Conservation (phyloP, 495 filamentous ascomycete species). For the Pseudevernia furfuracea region DNA sequence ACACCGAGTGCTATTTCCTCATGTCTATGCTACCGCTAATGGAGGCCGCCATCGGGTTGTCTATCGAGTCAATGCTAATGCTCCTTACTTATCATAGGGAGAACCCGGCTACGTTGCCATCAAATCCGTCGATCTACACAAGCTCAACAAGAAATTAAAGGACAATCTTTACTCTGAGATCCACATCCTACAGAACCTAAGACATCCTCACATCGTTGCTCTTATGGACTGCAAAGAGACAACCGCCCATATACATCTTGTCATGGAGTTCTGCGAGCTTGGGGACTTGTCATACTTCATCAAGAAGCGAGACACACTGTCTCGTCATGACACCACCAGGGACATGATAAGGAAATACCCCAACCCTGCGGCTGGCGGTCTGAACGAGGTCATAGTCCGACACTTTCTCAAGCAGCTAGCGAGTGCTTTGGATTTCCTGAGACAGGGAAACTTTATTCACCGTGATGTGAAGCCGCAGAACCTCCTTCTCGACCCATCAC, state of each 20-base stretch:
- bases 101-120: conserved; percentile 73
- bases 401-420: conserved; percentile 95
- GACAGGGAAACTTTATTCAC: conserved; percentile 79
- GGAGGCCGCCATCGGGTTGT: neutral
- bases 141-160: conserved; percentile 90
- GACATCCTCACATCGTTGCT: conserved; percentile 94
- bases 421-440: conserved; percentile 83
- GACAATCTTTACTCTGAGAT: conserved; percentile 95
- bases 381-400: conserved; percentile 87
- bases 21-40: neutral
- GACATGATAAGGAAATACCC: conserved; percentile 91
- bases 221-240: conserved; percentile 89
- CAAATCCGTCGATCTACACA: conserved; percentile 85
- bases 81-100: conserved; percentile 35
- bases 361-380: conserved; percentile 64
- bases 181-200: conserved; percentile 79
- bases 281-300: conserved; percentile 92
- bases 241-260: conserved; percentile 78
- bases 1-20: neutral
- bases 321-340: conserved; percentile 63
- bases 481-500: conserved; percentile 79
- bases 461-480: conserved; percentile 98
- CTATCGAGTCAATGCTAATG: conserved; percentile 37
- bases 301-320: conserved; percentile 77
- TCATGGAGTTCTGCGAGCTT: conserved; percentile 97